Percentiles rank a stretch among this genome's conserved stretches.
Conservation (phyloP, 495 filamentous ascomycete species). For the Podospora tetraspora region DNA sequence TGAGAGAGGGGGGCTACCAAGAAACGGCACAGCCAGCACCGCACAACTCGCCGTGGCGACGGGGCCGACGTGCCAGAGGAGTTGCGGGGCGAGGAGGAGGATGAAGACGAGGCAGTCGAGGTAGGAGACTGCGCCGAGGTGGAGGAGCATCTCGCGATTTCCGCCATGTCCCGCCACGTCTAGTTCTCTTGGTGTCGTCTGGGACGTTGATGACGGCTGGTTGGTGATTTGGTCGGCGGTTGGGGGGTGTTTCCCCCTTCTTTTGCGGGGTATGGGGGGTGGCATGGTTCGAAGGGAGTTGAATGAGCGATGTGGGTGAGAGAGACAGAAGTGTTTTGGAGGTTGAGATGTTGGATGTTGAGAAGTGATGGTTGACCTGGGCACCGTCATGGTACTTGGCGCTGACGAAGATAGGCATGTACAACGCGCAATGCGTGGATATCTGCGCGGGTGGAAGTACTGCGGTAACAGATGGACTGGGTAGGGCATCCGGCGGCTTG, state of each 20-base stretch:
- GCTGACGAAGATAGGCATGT: not conserved
- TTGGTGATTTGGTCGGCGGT: not conserved
- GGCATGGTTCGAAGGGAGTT: too few relatives aligned
- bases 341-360: not conserved
- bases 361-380: not conserved
- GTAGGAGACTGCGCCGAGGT: conserved; percentile 62
- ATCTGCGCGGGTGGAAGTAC: not conserved
- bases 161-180: not conserved
- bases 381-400: not conserved
- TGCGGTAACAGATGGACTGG: not conserved
- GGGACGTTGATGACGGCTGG: not conserved
- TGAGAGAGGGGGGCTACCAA: conserved; percentile 42
- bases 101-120: conserved; percentile 67
- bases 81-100: conserved; percentile 57
- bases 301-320: not conserved
- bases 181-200: not conserved
- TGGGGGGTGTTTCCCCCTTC: not conserved
- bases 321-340: not conserved
- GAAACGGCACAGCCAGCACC: conserved; percentile 60
- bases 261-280: not conserved
- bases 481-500: not conserved
- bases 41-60: conserved; percentile 50
- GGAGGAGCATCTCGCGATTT: conserved; percentile 28
- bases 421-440: not conserved
- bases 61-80: conserved; percentile 57